Conservation (phyloP, 768 basidiomycete species). For the Xerocomus spinulosus region DNA sequence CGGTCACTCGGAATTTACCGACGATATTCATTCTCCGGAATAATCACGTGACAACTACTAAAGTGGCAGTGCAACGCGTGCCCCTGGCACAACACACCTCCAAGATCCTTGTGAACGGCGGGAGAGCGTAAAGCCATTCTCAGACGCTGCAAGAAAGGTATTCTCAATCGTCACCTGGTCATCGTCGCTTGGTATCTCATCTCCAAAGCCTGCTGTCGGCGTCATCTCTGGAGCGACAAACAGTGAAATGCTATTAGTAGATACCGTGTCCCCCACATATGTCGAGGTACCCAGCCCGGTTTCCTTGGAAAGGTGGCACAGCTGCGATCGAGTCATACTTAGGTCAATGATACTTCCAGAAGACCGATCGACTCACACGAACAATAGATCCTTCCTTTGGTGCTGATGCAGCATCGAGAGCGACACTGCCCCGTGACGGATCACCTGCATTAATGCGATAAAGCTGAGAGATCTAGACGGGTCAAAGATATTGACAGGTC, state of each 20-base stretch:
- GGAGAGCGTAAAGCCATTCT: slow-evolving; percentile 48
- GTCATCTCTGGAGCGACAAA: slow-evolving; percentile 21
- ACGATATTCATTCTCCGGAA: slow-evolving; percentile 23
- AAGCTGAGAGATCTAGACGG: slow-evolving; percentile 40
- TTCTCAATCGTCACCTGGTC: slow-evolving; percentile 3
- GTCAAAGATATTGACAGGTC: background rate
- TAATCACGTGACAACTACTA: slow-evolving; percentile 6
- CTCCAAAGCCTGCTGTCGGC: background rate
- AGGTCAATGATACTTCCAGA: background rate
- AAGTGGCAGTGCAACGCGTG: slow-evolving; percentile 11
- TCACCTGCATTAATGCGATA: slow-evolving; percentile 66
- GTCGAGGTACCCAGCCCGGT: background rate
- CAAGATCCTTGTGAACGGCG: slow-evolving; percentile 32
- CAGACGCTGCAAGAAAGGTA: slow-evolving; percentile 45
- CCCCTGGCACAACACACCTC: slow-evolving; percentile 42
- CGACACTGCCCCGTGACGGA: slow-evolving; percentile 63
- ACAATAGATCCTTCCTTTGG: slow-evolving; percentile 48
- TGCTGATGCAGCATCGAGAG: slow-evolving; percentile 50
- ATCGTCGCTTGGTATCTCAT: background rate
- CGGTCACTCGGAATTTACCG: slow-evolving; percentile 26
- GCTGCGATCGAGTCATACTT: slow-evolving; percentile 30
- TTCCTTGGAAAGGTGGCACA: slow-evolving; percentile 37
- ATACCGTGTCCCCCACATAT: slow-evolving; percentile 3
- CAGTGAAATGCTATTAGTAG: slow-evolving; percentile 22
- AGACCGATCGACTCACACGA: slow-evolving; percentile 36